Percentiles rank a stretch among this genome's conserved stretches.
These are phyloP conservation scores for Nitzschia sp. DNA, from an alignment of 108 stramenopile species.

Conservation along the genomic window DNA sequence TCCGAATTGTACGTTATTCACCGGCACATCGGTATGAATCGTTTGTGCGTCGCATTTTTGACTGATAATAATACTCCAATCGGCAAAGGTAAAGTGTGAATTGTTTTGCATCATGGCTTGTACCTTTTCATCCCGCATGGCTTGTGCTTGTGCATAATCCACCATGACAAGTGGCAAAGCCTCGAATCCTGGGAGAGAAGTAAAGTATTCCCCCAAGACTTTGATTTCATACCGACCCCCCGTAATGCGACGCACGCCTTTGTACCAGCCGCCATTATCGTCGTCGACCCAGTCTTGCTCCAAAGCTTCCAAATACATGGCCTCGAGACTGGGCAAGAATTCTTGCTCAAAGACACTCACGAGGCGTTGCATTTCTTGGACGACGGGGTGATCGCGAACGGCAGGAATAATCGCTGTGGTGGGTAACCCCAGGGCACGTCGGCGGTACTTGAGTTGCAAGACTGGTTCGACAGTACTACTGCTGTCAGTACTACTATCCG, in stretches of 20 bases:
- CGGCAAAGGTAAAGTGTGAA: not conserved
- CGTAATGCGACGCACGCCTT: slow-evolving; percentile 8
- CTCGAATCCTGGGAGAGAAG: not conserved
- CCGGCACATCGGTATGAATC: slow-evolving; percentile 19
- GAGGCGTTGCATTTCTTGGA: not conserved
- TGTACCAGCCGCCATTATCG: slow-evolving; percentile 11
- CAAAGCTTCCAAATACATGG: not conserved
- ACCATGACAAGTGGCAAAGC: not conserved
- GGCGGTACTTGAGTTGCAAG: not conserved
- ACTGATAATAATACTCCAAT: slow-evolving; percentile 27
- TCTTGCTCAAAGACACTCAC: not conserved
- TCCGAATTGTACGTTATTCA: slow-evolving; percentile 20
- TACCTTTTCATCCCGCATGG: slow-evolving; percentile 1
- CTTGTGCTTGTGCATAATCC: slow-evolving; percentile 12
- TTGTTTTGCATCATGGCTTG: not conserved
- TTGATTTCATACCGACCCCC: slow-evolving; percentile 19
- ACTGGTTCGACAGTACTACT: not conserved
- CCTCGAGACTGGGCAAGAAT: not conserved
- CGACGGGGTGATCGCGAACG: not conserved
- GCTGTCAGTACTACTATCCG: not conserved
- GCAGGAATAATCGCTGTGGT: slow-evolving; percentile 7
- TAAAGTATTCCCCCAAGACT: slow-evolving; percentile 14
- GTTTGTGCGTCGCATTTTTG: slow-evolving; percentile 9
- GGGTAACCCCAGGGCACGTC: slow-evolving; percentile 2
- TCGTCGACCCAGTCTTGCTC: not conserved